phyloP scores from a whole-genome alignment of 2,329 filamentous ascomycete genomes.

The Macroventuria anomochaeta region DNA sequence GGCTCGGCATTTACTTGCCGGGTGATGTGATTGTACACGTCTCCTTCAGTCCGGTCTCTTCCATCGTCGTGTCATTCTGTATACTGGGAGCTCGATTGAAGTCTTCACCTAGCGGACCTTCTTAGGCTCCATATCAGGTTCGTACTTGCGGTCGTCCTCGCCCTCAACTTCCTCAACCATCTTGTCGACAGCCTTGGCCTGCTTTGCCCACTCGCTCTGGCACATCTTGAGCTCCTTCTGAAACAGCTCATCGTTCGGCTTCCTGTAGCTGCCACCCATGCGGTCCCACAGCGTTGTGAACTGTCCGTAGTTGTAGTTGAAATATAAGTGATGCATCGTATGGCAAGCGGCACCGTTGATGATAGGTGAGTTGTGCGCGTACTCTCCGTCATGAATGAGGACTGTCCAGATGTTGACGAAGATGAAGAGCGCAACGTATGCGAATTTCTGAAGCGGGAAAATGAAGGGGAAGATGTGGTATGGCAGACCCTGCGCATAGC shows the following conservation, averaged over 20 bases:
- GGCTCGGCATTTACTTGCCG: neutral
- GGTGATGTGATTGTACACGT: no score
- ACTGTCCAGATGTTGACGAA: constrained; percentile 98
- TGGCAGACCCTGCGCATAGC: constrained; percentile 84
- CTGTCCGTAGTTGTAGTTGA: constrained; percentile 82
- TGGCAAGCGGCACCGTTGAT: constrained; percentile 96
- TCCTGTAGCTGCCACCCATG: constrained; percentile 82
- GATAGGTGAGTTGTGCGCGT: constrained; percentile 85
- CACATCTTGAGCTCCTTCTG: constrained; percentile 85
- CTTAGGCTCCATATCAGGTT: constrained; percentile 44
- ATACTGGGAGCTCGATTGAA: neutral
- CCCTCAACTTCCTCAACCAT: constrained; percentile 77
- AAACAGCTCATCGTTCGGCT: constrained; percentile 86
- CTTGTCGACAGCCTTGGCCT: constrained; percentile 76
- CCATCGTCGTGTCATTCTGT: neutral
- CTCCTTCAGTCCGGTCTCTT: no score
- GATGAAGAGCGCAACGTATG: constrained; percentile 83
- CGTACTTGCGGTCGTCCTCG: constrained; percentile 55
- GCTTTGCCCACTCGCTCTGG: constrained; percentile 77
- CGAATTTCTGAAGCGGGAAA: constrained; percentile 90
- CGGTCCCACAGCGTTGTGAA: constrained; percentile 94
- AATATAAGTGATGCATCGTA: constrained; percentile 82
- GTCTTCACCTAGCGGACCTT: constrained; percentile 45
- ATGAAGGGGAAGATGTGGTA: constrained; percentile 94
- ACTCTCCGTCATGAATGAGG: constrained; percentile 95